phyloP scores from a whole-genome alignment of 768 basidiomycete species.

The Termitomyces titanicus region DNA sequence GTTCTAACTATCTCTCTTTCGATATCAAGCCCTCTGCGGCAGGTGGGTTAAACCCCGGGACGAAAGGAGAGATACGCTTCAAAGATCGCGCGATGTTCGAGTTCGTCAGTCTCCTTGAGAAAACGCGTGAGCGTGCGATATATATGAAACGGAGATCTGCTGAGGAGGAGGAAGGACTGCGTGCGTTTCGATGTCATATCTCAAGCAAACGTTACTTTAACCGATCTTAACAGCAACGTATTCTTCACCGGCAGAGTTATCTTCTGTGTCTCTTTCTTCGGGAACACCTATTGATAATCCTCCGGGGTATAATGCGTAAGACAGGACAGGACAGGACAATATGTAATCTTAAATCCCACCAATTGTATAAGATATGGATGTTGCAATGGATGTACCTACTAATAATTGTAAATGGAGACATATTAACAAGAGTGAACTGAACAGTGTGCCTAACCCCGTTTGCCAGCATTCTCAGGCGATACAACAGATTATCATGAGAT shows the following conservation, averaged over 20 bases:
- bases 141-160: conserved; percentile 65
- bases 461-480: no score
- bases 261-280: conserved; percentile 34
- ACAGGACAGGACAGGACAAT: conserved; percentile 4
- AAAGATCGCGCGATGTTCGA: conserved; percentile 67
- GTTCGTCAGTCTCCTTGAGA: conserved; percentile 71
- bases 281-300: conserved; percentile 48
- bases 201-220: not conserved
- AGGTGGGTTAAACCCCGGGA: conserved; percentile 65
- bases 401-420: not conserved
- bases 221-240: conserved; percentile 35
- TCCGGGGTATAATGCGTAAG: conserved; percentile 43
- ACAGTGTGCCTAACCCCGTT: no score
- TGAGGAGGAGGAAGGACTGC: conserved; percentile 59
- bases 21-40: conserved; percentile 63
- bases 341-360: conserved; percentile 1
- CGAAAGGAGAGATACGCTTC: conserved; percentile 64
- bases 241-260: conserved; percentile 42
- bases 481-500: no score
- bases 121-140: conserved; percentile 70
- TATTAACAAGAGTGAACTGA: not conserved
- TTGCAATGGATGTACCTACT: conserved; percentile 6
- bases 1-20: conserved; percentile 62
- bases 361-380: conserved; percentile 8
- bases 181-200: conserved; percentile 36